Evolutionary conservation across 2,329 filamentous ascomycete species (phyloP), one percentile per base, ranked within the genome.

Genomic region (Juglanconis oblonga): DNA sequence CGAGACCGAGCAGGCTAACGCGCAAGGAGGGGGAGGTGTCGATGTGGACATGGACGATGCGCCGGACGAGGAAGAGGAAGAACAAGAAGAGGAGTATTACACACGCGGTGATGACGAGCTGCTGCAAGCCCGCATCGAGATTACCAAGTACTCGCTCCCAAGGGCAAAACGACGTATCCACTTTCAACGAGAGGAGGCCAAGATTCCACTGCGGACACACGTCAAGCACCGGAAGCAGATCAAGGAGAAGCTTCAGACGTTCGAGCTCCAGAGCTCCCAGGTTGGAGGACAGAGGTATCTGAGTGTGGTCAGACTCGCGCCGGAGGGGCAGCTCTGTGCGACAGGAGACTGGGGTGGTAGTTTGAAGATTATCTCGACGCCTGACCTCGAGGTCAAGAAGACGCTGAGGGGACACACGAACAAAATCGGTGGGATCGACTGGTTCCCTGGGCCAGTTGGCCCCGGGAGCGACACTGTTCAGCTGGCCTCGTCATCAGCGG

Each of bases 41-140:
- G 87, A 88, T 66, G 79, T 82, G 62, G 79, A 74, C 49, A 87
- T 87, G 82, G 82, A 81, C 48, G 88, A 91, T 68, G 82, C 73
- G 8, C 74, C 72, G 6, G 71, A 73, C 2, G 86, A 85, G 4
- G 86, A 87, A 17, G 87, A 85, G 52, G 87, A 81, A 3, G 91
- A 93, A 56, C 86, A 88, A 67, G 90, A 96, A 65, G 92, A 98
- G 70, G 95, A 99, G 68, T 99, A 97, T 74, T 99, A 97, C 73
- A 97, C 94, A 0, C 84, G 90, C 67, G 95, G 95, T 3, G 85
- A 87, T 1, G 80, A 85, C 4, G 87, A 88, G 45, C 79, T 99
- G 31, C 76, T 97, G 4, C 81, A 89, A 54, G 91, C 92, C 2
- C 84, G 95, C 62, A 86, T 87, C 68, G 83, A 88, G 32, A 92